Base-by-base conservation (phyloP, 352 stramenopile genomes). In the Phytopythium aichiense region DNA sequence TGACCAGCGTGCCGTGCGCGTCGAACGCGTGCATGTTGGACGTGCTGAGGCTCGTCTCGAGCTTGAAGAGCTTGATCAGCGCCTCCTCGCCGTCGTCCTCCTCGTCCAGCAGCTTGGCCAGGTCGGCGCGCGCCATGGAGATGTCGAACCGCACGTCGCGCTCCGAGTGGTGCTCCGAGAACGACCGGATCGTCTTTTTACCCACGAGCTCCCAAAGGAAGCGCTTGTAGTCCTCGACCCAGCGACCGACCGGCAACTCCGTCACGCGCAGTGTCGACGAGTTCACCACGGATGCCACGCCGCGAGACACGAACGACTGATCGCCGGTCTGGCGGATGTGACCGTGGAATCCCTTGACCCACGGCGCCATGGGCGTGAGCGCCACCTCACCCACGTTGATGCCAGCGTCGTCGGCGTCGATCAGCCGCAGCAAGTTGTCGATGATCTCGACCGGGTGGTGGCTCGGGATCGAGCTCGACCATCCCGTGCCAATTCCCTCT, bases 21-120 rank as follows among this genome's bases (percentile, higher is more conserved):
- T 99, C 91, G 71, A 99, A 99, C 7, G 98, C 73, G 63, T 98
- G 94, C 96, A 99, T 99, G 75, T 99, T 99, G 45, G 82, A 97
- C 13, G 93, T 98, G 20, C 87, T 93, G n/a, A 99, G 68, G 13
- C 79, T 96, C 20, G 78, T 82, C 63, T 97, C 94, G 8, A 99
- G 84, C 67, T 99, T 99, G 78, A 99, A 87, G 11, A 91, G 56
- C 69, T 94, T 96, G 49, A 91, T 62, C 2, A 99, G 74, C 11
- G 82, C 82, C 60, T 70, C 60, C 2, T 66, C 46, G 23, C 48
- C 48, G 43, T 46, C 65, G 9, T 80, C 71, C 48, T 79, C 73
- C n/a, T 71, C 73, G 63, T 79, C 72, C 35, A 63, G 33, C 22
- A 84, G 58, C 61, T 91, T 94, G 38, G 97, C 85, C 25, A 97